Conservation (phyloP, 768 basidiomycete genomes). For the Auricularia auricula-judae region DNA sequence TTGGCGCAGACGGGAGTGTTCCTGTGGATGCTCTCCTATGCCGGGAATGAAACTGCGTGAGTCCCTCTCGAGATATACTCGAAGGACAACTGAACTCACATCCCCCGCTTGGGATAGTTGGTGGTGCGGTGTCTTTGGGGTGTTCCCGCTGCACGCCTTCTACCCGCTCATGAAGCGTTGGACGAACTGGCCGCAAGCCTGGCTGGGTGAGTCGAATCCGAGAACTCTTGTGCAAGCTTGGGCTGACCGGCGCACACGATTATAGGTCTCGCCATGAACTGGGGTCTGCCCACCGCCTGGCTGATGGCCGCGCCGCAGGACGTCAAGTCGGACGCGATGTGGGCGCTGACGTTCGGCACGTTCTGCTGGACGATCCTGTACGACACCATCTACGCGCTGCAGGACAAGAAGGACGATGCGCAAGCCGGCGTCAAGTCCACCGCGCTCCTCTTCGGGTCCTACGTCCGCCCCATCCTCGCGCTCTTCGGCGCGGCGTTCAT, state of each 20-base stretch:
- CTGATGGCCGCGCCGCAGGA: neutral
- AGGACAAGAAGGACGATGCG: constrained; percentile 49
- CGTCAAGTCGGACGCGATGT: constrained; percentile 2
- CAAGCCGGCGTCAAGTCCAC: constrained; percentile 51
- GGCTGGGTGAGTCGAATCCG: constrained; percentile 13
- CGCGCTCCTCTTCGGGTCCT: constrained; percentile 43
- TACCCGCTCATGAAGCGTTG: constrained; percentile 46
- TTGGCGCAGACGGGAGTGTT: constrained; percentile 27
- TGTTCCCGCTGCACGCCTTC: constrained; percentile 17
- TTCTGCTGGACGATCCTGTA: constrained; percentile 32
- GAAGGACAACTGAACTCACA: neutral
- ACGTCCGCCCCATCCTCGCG: constrained; percentile 32
- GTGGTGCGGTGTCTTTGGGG: constrained; percentile 10
- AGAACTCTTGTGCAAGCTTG: neutral
- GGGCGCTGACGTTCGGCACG: constrained; percentile 6
- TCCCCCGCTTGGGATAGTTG: constrained; percentile 6
- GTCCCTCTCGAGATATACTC: constrained; percentile 2
- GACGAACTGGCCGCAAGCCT: constrained; percentile 21
- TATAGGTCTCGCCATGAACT: constrained; percentile 12
- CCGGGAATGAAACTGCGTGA: constrained; percentile 24
- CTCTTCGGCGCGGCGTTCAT: constrained; percentile 24
- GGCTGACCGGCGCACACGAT: neutral
- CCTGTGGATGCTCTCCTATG: constrained; percentile 29
- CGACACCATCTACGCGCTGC: constrained; percentile 55
- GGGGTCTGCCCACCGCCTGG: constrained; percentile 11